phyloP scores from a whole-genome alignment of 345 rosid species.

The Gossypium mustelinum region DNA sequence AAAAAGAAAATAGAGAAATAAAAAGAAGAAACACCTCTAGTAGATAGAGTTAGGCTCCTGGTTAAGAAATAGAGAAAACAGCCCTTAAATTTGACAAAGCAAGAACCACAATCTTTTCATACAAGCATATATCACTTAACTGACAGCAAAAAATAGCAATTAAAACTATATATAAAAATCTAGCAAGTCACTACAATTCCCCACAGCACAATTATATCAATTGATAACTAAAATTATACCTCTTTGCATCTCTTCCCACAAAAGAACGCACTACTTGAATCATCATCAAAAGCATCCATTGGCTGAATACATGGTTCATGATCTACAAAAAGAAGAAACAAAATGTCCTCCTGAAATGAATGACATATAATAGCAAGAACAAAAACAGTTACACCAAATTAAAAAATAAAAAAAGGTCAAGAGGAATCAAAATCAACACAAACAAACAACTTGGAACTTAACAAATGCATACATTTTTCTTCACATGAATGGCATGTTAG shows the following conservation, averaged over 20 bases:
- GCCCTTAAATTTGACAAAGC: neutral
- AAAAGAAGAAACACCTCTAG: neutral
- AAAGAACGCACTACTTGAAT: slow-evolving; percentile 35
- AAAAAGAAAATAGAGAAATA: too few relatives aligned
- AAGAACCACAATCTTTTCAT: neutral
- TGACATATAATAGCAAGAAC: neutral
- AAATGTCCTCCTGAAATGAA: slow-evolving; percentile 10
- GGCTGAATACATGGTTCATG: slow-evolving; percentile 55
- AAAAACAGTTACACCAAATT: neutral
- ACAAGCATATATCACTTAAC: neutral
- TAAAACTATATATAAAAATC: neutral
- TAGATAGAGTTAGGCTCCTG: neutral
- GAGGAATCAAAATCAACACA: neutral
- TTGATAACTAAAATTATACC: slow-evolving; percentile 39
- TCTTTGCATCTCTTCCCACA: slow-evolving; percentile 81
- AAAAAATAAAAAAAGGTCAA: neutral
- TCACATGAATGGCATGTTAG: slow-evolving; percentile 59
- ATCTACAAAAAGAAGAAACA: slow-evolving; percentile 46
- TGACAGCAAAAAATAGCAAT: neutral
- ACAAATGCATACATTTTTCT: slow-evolving; percentile 62
- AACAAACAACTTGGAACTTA: neutral
- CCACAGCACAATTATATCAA: neutral
- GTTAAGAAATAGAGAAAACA: neutral
- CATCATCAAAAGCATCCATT: slow-evolving; percentile 30
- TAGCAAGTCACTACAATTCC: neutral